Conservation (phyloP, 441 rosid species). For the Capsella rubella region DNA sequence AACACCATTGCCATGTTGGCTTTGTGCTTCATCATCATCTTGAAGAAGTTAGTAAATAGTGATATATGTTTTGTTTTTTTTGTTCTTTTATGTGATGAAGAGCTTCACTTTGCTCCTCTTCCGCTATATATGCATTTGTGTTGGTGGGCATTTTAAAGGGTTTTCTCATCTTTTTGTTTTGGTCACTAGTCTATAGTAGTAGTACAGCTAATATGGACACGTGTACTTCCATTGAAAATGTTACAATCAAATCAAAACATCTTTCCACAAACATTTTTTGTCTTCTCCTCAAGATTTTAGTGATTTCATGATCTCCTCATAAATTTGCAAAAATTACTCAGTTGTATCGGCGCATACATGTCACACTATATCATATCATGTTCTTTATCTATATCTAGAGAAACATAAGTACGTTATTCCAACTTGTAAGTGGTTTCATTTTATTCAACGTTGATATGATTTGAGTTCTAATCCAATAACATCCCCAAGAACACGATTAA, state of each 20-base stretch:
- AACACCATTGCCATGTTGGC: conserved; percentile 68
- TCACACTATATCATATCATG: not conserved
- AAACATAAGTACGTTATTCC: conserved; percentile 6
- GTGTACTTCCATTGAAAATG: conserved; percentile 40
- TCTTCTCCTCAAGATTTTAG: not conserved
- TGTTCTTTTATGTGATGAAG: conserved; percentile 15
- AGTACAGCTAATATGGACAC: conserved; percentile 20
- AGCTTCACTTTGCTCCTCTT: conserved; percentile 29
- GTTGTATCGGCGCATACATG: not conserved
- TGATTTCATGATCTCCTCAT: not conserved
- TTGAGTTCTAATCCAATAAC: not conserved
- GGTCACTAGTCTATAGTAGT: not conserved
- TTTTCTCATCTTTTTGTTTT: conserved; percentile 8
- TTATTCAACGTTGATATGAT: not conserved
- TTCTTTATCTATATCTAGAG: not conserved
- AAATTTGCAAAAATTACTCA: conserved; percentile 4
- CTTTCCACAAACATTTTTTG: conserved; percentile 4
- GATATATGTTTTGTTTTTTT: conserved; percentile 1
- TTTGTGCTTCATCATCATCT: conserved; percentile 50
- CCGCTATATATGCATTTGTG: conserved; percentile 45
- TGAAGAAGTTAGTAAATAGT: conserved; percentile 18
- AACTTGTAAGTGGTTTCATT: conserved; percentile 6
- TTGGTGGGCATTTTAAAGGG: conserved; percentile 23
- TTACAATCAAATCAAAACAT: conserved; percentile 21
- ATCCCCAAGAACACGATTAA: not conserved